phyloP scores from a whole-genome alignment of 345 rosid genomes.

The Salix suchowensis region DNA sequence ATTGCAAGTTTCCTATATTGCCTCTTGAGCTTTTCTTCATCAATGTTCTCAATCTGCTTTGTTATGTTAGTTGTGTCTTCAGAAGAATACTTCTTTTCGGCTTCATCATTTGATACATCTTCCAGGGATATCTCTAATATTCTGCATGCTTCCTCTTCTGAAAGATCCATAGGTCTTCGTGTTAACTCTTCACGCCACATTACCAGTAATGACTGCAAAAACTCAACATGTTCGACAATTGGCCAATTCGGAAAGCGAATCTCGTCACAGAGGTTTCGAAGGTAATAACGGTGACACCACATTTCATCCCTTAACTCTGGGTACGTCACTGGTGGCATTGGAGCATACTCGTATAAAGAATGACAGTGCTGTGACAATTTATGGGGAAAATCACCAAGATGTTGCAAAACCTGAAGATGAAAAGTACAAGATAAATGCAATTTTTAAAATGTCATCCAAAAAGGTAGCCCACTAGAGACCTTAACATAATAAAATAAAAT shows the following conservation, averaged over 20 bases:
- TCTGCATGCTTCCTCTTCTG: conserved; percentile 97
- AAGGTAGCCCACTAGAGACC: neutral
- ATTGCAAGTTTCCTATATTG: conserved; percentile 99
- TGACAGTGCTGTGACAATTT: conserved; percentile 97
- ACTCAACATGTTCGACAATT: conserved; percentile 97
- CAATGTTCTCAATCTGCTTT: conserved; percentile 88
- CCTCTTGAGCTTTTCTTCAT: conserved; percentile 98
- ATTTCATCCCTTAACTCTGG: conserved; percentile 99
- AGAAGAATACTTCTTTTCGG: conserved; percentile 33
- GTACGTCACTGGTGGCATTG: conserved; percentile 98
- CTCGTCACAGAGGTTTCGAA: conserved; percentile 88
- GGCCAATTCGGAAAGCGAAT: conserved; percentile 95
- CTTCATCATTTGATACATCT: conserved; percentile 60
- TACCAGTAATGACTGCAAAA: conserved; percentile 84
- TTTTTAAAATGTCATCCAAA: neutral
- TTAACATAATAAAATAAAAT: neutral
- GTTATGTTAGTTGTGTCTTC: conserved; percentile 64
- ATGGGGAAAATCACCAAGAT: conserved; percentile 98
- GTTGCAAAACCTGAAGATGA: conserved; percentile 84
- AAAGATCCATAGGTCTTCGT: conserved; percentile 95
- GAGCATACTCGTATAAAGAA: conserved; percentile 90
- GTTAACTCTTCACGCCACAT: conserved; percentile 99
- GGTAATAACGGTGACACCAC: conserved; percentile 99
- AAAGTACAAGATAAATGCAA: conserved; percentile 5
- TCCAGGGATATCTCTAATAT: conserved; percentile 83